Evolutionary conservation across 2,329 filamentous ascomycete genomes (phyloP).

Genomic region (Fusarium redolens): DNA sequence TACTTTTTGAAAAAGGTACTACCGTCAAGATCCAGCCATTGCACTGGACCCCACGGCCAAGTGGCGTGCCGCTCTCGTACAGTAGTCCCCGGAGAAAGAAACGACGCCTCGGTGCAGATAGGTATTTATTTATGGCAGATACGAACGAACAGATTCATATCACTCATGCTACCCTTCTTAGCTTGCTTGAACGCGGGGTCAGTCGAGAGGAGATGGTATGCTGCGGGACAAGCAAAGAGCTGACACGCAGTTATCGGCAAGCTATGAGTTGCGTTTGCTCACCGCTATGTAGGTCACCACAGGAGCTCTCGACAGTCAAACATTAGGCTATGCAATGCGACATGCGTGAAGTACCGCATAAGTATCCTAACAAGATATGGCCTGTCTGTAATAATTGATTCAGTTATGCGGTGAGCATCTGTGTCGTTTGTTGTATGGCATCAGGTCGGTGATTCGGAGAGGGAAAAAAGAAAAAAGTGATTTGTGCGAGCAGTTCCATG

Average conservation of each 20-base stretch:
- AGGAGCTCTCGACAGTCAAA: slow-evolving; percentile 1
- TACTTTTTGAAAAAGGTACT: slow-evolving; percentile 2
- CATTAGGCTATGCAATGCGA: slow-evolving; percentile 1
- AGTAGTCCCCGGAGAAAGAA: slow-evolving; percentile 40
- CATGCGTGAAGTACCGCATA: not conserved
- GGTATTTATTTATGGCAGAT: not conserved
- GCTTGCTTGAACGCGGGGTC: slow-evolving; percentile 8
- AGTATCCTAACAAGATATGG: not conserved
- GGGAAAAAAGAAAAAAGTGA: not conserved
- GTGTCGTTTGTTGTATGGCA: not conserved
- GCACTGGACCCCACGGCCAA: slow-evolving; percentile 33
- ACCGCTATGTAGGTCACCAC: slow-evolving; percentile 16
- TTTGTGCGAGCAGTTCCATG: not conserved
- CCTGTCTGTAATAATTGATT: not conserved
- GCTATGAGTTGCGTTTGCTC: slow-evolving; percentile 23
- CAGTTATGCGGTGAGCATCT: not conserved
- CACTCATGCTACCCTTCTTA: not conserved
- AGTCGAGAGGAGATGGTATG: not conserved
- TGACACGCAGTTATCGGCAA: slow-evolving; percentile 1
- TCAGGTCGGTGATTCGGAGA: not conserved
- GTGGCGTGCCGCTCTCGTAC: slow-evolving; percentile 41
- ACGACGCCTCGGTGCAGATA: slow-evolving; percentile 4
- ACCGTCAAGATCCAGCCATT: slow-evolving; percentile 13
- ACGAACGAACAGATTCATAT: not conserved
- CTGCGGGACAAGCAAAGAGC: not conserved